Evolutionary conservation across 345 rosid species (phyloP), one percentile per base, ranked within the genome.

Genomic region (Stellera chamaejasme): DNA sequence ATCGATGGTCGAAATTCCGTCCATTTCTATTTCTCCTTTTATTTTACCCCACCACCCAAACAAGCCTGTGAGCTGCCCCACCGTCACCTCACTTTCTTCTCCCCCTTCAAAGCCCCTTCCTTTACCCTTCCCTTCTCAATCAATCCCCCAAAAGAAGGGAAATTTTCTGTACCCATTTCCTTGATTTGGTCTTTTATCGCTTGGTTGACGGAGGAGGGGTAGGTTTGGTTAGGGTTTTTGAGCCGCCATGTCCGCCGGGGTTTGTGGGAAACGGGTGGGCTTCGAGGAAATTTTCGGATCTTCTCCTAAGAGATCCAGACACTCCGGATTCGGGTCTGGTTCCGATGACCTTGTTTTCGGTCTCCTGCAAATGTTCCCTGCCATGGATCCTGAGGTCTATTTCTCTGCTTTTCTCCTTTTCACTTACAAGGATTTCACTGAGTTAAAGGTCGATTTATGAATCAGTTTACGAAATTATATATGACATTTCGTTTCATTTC

Each of bases 211-310:
- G 9, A 32, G 39, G 39, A 19, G 23, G 23, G 23, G 23, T 26
- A 50, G 16, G 28, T 65, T 52, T 10, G 11, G 42, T 45, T 55
- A 54, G 51, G 65, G 76, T 58, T 68, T 73, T 66, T 41, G 61
- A 56, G 71, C 36, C 19, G 47, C 53, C 60, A 79, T 76, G 81
- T 76, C 84, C 41, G 78, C 81, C 11, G 68, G 84, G 43, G 66
- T 76, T 69, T 79, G 84, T 43, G 79, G 81, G 54, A 76, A 79
- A 60, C 77, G 84, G 75, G 70, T 72, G 55, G 81, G 81, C 54
- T 74, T 66, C 50, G 79, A 76, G 13, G 81, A 79, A 48, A 45
- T 62, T 2, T 70, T 71, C 59, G 83, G 78, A 52, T 79, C 83
- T 27, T 69, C 79, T 25, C 66, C 73, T 25, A 79, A 79, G 72